These are phyloP conservation scores for Phytophthora pseudosyringae DNA, from an alignment of 352 stramenopile species.

Conservation along the genomic window DNA sequence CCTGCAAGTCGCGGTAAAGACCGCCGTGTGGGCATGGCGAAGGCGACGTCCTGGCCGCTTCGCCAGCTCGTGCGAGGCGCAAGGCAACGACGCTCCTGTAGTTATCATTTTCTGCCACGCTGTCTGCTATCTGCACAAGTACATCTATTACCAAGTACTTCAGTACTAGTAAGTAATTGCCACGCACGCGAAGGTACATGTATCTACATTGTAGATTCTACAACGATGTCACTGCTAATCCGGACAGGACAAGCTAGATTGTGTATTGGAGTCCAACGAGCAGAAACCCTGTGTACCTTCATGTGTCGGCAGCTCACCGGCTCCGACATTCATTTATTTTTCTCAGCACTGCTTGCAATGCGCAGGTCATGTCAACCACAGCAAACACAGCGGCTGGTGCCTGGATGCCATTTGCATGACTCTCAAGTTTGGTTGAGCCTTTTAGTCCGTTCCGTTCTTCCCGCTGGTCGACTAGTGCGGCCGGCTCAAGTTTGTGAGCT, in stretches of 20 bases:
- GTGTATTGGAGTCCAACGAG: constrained; percentile 20
- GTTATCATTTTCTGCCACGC: too few species aligned
- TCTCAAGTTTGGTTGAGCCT: not conserved
- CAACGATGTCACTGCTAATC: too few species aligned
- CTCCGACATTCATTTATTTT: constrained; percentile 6
- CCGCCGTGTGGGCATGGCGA: constrained; percentile 3
- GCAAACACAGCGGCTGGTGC: constrained; percentile 2
- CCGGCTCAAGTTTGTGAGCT: not conserved
- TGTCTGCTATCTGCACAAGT: too few species aligned
- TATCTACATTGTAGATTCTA: too few species aligned
- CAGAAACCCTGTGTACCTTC: not conserved
- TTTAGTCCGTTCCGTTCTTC: not conserved
- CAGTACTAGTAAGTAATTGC: too few species aligned
- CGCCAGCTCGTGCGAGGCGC: constrained; percentile 1
- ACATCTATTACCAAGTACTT: too few species aligned
- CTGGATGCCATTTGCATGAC: constrained; percentile 1
- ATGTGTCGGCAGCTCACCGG: not conserved
- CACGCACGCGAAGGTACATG: too few species aligned
- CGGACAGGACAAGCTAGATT: constrained; percentile 16
- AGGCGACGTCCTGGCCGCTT: constrained; percentile 2
- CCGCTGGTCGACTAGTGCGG: constrained; percentile 4
- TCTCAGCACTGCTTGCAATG: constrained; percentile 22
- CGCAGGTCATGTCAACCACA: not conserved
- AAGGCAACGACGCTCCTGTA: constrained; percentile 1
- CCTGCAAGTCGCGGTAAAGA: constrained; percentile 17